phyloP scores from a whole-genome alignment of 352 stramenopile species.

The Bremia lactucae region DNA sequence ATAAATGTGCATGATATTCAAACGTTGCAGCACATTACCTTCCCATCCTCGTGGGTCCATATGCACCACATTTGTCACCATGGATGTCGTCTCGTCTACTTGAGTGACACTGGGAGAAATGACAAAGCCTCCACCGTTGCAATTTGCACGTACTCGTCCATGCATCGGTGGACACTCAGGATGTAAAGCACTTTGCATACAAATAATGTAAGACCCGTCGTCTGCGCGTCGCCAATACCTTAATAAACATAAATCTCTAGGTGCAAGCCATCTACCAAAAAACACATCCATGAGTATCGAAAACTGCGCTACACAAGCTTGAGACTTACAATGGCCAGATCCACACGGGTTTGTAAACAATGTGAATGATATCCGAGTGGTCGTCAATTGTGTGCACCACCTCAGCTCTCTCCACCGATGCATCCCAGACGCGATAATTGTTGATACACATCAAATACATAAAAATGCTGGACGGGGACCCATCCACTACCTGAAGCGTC shows the following conservation, averaged over 20 bases:
- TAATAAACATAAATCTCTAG: slow-evolving; percentile 54
- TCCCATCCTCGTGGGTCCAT: slow-evolving; percentile 60
- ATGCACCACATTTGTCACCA: slow-evolving; percentile 66
- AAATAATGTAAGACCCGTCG: slow-evolving; percentile 70
- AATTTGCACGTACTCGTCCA: slow-evolving; percentile 45
- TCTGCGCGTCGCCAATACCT: slow-evolving; percentile 63
- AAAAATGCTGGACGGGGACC: slow-evolving; percentile 56
- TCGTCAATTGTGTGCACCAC: slow-evolving; percentile 72
- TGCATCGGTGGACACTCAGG: slow-evolving; percentile 59
- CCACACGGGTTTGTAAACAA: slow-evolving; percentile 68
- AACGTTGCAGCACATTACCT: slow-evolving; percentile 42
- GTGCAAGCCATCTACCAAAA: slow-evolving; percentile 41
- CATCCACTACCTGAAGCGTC: slow-evolving; percentile 49
- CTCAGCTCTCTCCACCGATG: slow-evolving; percentile 42
- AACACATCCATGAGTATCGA: slow-evolving; percentile 1
- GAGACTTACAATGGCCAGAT: slow-evolving; percentile 58
- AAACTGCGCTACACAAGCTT: not conserved
- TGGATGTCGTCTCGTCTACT: slow-evolving; percentile 42
- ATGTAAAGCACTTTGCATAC: slow-evolving; percentile 62
- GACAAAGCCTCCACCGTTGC: slow-evolving; percentile 52
- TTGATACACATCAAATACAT: slow-evolving; percentile 68
- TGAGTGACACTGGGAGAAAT: slow-evolving; percentile 32
- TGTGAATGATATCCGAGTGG: slow-evolving; percentile 69
- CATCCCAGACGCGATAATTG: slow-evolving; percentile 60
- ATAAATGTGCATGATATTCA: slow-evolving; percentile 47